These are phyloP conservation scores for Arabis hirsuta DNA, from an alignment of 345 rosid species.

Conservation along the genomic window DNA sequence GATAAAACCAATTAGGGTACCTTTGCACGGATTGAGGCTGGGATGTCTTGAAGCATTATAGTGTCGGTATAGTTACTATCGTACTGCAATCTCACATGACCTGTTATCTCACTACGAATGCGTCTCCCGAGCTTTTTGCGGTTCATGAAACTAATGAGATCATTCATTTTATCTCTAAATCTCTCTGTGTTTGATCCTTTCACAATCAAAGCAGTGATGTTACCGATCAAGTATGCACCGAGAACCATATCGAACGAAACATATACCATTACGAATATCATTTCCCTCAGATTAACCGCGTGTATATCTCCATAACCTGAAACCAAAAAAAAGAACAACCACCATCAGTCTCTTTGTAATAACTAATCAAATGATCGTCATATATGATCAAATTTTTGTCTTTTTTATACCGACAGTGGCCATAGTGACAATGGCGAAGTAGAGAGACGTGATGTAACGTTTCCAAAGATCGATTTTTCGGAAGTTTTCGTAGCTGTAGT, in stretches of 20 bases:
- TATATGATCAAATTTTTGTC: background rate
- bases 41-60: conserved; percentile 80
- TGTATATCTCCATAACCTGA: conserved; percentile 98
- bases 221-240: conserved; percentile 94
- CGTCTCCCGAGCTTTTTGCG: conserved; percentile 76
- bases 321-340: too few relatives aligned
- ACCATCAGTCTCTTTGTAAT: conserved; percentile 13
- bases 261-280: conserved; percentile 90
- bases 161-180: conserved; percentile 94
- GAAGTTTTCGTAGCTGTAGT: conserved; percentile 69
- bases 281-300: conserved; percentile 94
- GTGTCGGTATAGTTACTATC: conserved; percentile 86
- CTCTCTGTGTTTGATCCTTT: conserved; percentile 98
- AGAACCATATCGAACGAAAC: conserved; percentile 98
- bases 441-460: conserved; percentile 79
- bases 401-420: conserved; percentile 70
- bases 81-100: conserved; percentile 79
- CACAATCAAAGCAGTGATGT: conserved; percentile 95
- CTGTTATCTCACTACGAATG: conserved; percentile 72
- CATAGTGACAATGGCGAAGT: conserved; percentile 90
- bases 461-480: conserved; percentile 77
- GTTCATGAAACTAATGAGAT: conserved; percentile 82
- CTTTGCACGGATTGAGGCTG: conserved; percentile 92
- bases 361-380: conserved; percentile 5
- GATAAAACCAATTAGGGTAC: conserved; percentile 37